These are phyloP conservation scores for Anisodus tanguticus DNA, from an alignment of 257 asterid genomes.

Conservation along the genomic window DNA sequence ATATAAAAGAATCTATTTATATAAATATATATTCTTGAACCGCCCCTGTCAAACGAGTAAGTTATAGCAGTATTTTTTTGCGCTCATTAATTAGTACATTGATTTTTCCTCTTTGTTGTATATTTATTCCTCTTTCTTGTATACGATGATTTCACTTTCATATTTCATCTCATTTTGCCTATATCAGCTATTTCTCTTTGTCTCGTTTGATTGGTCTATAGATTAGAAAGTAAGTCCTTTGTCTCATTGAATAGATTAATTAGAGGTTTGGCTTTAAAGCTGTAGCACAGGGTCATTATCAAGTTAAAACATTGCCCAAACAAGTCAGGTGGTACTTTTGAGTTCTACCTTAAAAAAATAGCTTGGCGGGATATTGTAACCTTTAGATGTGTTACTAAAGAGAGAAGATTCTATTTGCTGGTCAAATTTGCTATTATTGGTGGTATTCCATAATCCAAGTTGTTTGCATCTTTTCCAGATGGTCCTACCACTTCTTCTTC, in stretches of 20 bases:
- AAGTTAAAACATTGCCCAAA: background rate
- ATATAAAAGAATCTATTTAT: too few species aligned
- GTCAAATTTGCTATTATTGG: background rate
- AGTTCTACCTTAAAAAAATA: too few species aligned
- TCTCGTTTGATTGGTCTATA: background rate
- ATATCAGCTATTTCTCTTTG: background rate
- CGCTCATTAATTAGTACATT: background rate
- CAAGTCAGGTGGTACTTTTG: background rate
- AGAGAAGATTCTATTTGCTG: background rate
- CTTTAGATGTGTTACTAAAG: background rate
- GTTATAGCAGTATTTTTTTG: too few species aligned
- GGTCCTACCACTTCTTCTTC: slow-evolving; percentile 96
- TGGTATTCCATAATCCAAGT: slow-evolving; percentile 15
- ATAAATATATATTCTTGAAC: too few species aligned
- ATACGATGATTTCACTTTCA: background rate
- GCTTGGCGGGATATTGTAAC: background rate
- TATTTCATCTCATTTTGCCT: background rate
- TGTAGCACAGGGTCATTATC: background rate
- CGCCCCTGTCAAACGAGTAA: too few species aligned
- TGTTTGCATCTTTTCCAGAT: slow-evolving; percentile 51
- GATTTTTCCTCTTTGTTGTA: background rate
- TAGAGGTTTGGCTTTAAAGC: background rate
- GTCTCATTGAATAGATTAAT: too few species aligned
- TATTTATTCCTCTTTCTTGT: background rate
- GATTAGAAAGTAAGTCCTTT: background rate